Evolutionary conservation across 2,329 filamentous ascomycete genomes (phyloP).

Genomic region (Penicillium sp.): DNA sequence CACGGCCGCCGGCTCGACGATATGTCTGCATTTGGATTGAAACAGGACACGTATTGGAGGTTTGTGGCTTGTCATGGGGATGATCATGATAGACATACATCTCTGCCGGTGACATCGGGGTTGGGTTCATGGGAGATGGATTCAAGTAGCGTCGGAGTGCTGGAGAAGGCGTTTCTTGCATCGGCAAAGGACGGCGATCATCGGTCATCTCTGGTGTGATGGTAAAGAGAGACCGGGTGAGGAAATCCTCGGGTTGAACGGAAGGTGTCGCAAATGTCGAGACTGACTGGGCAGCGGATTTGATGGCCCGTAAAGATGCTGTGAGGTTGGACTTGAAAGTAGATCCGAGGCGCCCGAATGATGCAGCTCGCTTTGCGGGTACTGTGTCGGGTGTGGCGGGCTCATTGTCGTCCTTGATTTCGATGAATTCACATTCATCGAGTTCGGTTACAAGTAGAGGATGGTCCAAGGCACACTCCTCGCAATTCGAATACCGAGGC

Average conservation of each 20-base stretch:
- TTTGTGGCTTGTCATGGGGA: slow-evolving; percentile 35
- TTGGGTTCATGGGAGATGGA: slow-evolving; percentile 49
- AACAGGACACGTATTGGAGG: slow-evolving; percentile 44
- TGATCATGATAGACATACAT: slow-evolving; percentile 47
- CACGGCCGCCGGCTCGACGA: slow-evolving; percentile 37
- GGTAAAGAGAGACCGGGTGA: slow-evolving; percentile 58
- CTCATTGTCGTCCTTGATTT: slow-evolving; percentile 21
- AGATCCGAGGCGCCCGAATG: slow-evolving; percentile 43
- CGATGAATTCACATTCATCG: slow-evolving; percentile 19
- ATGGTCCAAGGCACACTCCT: slow-evolving; percentile 59
- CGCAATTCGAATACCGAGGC: slow-evolving; percentile 52
- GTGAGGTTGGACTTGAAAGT: slow-evolving; percentile 65
- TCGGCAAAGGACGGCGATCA: slow-evolving; percentile 59
- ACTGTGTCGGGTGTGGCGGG: slow-evolving; percentile 12
- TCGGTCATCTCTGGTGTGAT: slow-evolving; percentile 59
- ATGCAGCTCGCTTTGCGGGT: slow-evolving; percentile 25
- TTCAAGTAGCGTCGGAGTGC: slow-evolving; percentile 63
- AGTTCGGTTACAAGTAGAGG: slow-evolving; percentile 51
- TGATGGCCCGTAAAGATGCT: slow-evolving; percentile 61
- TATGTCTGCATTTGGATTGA: slow-evolving; percentile 66
- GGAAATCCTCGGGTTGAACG: slow-evolving; percentile 58
- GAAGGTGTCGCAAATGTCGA: slow-evolving; percentile 57
- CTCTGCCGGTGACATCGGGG: slow-evolving; percentile 47
- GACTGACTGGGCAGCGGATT: slow-evolving; percentile 61
- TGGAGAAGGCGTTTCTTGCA: slow-evolving; percentile 55